These are phyloP conservation scores for Platanus orientalis DNA, from an alignment of 164 flowering plant genomes.

Conservation along the genomic window DNA sequence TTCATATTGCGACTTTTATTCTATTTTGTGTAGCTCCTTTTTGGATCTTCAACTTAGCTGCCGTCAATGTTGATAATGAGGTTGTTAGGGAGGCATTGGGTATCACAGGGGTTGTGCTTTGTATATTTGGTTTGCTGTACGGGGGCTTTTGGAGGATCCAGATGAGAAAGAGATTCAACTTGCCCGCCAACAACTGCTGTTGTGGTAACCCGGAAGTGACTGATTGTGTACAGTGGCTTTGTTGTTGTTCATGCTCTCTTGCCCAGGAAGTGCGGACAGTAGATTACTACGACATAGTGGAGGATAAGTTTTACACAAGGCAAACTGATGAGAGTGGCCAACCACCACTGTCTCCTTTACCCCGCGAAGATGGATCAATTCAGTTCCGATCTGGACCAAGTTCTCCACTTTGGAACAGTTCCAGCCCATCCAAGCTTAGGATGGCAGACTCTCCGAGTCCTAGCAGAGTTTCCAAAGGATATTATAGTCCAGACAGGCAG, in stretches of 20 bases:
- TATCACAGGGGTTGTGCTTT: constrained; percentile 62
- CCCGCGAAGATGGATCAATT: constrained; percentile 35
- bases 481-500: constrained; percentile 17
- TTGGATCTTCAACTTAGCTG: constrained; percentile 85
- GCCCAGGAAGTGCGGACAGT: constrained; percentile 92
- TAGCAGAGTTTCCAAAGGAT: constrained; percentile 11
- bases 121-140: constrained; percentile 76
- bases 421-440: constrained; percentile 15
- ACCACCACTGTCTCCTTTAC: constrained; percentile 30
- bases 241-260: constrained; percentile 92
- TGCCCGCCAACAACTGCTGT: constrained; percentile 62
- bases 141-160: constrained; percentile 99
- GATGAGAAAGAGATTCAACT: constrained; percentile 84
- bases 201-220: constrained; percentile 53
- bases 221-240: constrained; percentile 87
- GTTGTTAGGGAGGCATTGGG: constrained; percentile 51
- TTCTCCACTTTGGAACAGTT: constrained; percentile 19
- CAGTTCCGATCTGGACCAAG: constrained; percentile 18
- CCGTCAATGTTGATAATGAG: constrained; percentile 65
- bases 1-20: constrained; percentile 82
- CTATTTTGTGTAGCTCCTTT: constrained; percentile 86
- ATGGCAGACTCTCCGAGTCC: constrained; percentile 19
- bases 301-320: constrained; percentile 53
- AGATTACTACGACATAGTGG: constrained; percentile 71
- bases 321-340: constrained; percentile 10